Conservation (phyloP, 371 early-diverging fungal genomes). For the Saksenaea vasiformis region DNA sequence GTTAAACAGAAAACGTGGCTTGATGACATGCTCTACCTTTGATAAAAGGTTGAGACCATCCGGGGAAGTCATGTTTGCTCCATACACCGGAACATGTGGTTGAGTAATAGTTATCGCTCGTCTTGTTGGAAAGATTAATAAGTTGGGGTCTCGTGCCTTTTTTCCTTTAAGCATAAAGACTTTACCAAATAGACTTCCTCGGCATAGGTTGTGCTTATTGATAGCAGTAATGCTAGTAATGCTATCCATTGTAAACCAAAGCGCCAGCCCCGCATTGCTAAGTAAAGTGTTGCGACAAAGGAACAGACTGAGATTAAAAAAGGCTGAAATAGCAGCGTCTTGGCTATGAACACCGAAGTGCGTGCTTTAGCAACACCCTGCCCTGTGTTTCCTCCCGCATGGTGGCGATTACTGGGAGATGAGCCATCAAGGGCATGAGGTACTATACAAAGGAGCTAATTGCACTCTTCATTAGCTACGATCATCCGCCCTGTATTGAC, state of each 20-base stretch:
- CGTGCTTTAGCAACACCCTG: too few relatives aligned
- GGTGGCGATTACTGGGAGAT: too few relatives aligned
- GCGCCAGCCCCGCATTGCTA: slow-evolving; percentile 1
- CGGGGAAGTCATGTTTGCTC: slow-evolving; percentile 48
- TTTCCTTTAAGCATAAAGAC: neutral
- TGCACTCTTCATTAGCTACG: too few relatives aligned
- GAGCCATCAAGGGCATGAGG: too few relatives aligned
- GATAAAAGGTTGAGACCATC: slow-evolving; percentile 45
- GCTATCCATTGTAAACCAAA: neutral
- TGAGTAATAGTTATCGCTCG: slow-evolving; percentile 44
- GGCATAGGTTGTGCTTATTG: slow-evolving; percentile 9
- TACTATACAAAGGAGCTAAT: too few relatives aligned
- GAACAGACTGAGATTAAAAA: slow-evolving; percentile 3
- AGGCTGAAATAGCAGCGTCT: too few relatives aligned
- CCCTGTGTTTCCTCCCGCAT: too few relatives aligned
- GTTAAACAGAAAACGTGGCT: neutral
- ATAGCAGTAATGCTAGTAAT: neutral
- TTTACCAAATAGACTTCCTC: slow-evolving; percentile 22
- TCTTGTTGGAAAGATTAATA: slow-evolving; percentile 17
- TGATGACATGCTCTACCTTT: slow-evolving; percentile 29
- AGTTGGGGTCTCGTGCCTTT: slow-evolving; percentile 6
- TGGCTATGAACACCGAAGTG: too few relatives aligned
- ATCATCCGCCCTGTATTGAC: too few relatives aligned
- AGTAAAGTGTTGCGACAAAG: neutral
- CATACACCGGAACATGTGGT: slow-evolving; percentile 55